Base-by-base conservation (phyloP, 176 grass and related monocot genomes). In the Alopecurus myosuroides region DNA sequence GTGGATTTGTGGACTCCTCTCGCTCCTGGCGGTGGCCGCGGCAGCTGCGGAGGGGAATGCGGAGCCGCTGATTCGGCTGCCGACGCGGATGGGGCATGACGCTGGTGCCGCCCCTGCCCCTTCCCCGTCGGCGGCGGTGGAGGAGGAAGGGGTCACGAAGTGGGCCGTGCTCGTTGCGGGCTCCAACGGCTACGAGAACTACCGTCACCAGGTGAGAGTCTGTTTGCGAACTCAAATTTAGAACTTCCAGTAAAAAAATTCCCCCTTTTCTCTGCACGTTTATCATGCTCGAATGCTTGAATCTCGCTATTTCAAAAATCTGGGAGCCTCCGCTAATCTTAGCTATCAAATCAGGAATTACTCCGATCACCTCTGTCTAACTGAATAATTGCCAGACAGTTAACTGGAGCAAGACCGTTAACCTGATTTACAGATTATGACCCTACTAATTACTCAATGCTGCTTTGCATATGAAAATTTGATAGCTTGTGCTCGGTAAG, bases 141-240 rank as follows among this genome's bases (percentile, higher is more conserved):
- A 22, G 60, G 91, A 66, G 25, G 77, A 86, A 2, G 77, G 33
- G 61, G 93, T 70, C 58, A 95, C 89, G 15, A 92, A 26, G 86
- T 98, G 97, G 97, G 97, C 93, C 34, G 85, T 98, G 56, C 93
- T 98, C 79, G 86, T 98, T 29, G 93, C 93, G n/a, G 96, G 96
- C 19, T 98, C 97, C 42, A 82, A 69, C 46, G 93, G 97, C 61
- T 98, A 89, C 61, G 91, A 84, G 23, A 98, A 98, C 84, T 95
- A 98, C 78, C 84, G 97, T 74, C 97, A 98, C 45, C 93, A 98
- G 97, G 97, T 95, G 58, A 65, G 34, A 35, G 2, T 49, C 28
- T 9, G 26, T 48, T 26, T 22, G 39, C 30, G 64, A 42, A 13
- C 34, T 79, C 0, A 36, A 55, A 13, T 28, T 4, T 52, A 51